These are phyloP conservation scores for Raphidocelis subcapitata DNA, from an alignment of 139 green algal species.

Conservation along the genomic window DNA sequence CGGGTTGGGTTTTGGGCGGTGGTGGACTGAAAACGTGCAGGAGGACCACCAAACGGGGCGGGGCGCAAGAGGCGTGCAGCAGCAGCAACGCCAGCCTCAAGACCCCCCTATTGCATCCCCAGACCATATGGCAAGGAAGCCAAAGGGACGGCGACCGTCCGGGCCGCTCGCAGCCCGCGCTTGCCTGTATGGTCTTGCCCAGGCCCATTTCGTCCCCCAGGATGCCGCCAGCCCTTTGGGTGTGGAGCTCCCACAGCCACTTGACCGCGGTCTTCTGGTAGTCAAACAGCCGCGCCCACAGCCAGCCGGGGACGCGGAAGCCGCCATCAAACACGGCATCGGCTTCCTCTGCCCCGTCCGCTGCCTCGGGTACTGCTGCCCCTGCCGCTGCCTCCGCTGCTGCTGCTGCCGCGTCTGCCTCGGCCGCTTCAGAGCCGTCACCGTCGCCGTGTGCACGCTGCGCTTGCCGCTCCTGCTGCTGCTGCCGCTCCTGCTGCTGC, in stretches of 20 bases:
- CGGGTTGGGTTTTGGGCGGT: background rate
- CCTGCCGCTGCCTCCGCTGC: background rate
- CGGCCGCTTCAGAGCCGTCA: background rate
- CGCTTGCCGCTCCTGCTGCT: conserved; percentile 7
- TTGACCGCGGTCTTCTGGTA: conserved; percentile 94
- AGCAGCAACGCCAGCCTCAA: background rate
- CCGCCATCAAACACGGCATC: conserved; percentile 74
- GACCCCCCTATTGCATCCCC: background rate
- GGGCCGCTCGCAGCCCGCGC: too few species aligned
- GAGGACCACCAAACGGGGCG: background rate
- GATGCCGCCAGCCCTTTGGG: conserved; percentile 88
- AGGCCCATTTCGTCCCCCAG: conserved; percentile 94
- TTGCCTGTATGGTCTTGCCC: conserved; percentile 76
- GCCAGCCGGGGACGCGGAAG: conserved; percentile 44
- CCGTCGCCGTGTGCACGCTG: background rate
- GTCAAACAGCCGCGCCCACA: conserved; percentile 79
- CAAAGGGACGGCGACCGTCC: too few species aligned
- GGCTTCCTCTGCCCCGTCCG: conserved; percentile 12
- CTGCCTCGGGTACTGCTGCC: background rate
- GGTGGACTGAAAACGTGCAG: background rate
- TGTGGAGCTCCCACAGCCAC: conserved; percentile 99
- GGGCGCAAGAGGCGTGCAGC: background rate
- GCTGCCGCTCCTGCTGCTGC: conserved; percentile 16
- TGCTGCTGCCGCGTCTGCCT: background rate
- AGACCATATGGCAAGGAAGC: too few species aligned